Base-by-base conservation (phyloP, 345 rosid species). In the Syzygium aromaticum region DNA sequence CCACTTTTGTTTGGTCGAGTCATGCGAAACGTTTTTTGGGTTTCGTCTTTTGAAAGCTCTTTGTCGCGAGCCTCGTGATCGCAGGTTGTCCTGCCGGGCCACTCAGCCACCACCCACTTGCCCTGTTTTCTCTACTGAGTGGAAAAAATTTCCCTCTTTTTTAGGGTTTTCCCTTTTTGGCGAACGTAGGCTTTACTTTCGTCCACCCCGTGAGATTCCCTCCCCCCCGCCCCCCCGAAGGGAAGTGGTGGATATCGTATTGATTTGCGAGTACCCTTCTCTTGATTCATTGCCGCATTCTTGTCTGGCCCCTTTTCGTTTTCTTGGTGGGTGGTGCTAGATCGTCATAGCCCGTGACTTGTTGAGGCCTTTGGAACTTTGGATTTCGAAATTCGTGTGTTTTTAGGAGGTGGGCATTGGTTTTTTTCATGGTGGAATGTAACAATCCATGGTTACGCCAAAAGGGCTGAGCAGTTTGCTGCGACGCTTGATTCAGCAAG, bases 381-480 rank as follows among this genome's bases (percentile, higher is more conserved):
- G 82, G 49, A 12, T 84, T 52, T 22, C 40, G 4, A 30, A 52
- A 38, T 84, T 28, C 40, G n/a, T 53, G 86, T 84, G 54, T 84
- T 28, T 46, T 84, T 17, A 17, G 27, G 54, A 52, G 61, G 86
- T 14, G 85, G 49, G 82, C 38, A 2, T 73, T 73, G 16, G n/a
- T 52, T 25, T 30, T 30, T 53, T 86, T 56, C 19, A 87, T 87
- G 90, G 87, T 92, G 92, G 91, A 89, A 93, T 91, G 91, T 89
- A 78, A 78, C 84, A 30, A 90, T 88, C 77, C 83, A 64, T 85
- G 95, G 94, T 91, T 91, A 91, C 94, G 95, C 93, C 91, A 85
- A 92, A 85, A 90, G 91, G 87, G 87, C 92, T 86, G 52, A 49
- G 84, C 88, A 85, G 89, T 54, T 77, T 88, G 53, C 87, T 88